Conservation (phyloP, 1,139 yeast species). For the Citeromyces hawaiiensis region DNA sequence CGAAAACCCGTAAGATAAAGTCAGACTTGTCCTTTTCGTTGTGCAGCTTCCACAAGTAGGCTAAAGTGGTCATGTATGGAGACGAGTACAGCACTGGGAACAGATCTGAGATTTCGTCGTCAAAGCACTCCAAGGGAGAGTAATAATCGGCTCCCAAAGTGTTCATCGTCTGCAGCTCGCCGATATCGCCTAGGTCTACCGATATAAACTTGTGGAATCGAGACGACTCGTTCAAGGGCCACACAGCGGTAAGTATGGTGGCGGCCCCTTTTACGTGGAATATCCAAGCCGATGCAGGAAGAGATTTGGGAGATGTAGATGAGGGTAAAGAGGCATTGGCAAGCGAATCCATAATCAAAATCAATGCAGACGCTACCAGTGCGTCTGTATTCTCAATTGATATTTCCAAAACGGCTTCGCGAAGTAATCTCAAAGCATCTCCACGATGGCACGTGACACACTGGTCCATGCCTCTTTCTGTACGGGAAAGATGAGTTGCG, state of each 20-base stretch:
- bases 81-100: conserved; percentile 78
- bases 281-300: conserved; percentile 93
- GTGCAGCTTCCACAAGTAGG: conserved; percentile 74
- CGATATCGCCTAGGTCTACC: conserved; percentile 73
- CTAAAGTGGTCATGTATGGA: conserved; percentile 76
- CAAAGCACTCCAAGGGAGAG: conserved; percentile 71
- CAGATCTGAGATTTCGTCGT: conserved; percentile 69
- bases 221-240: conserved; percentile 79
- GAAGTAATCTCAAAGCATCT: conserved; percentile 64
- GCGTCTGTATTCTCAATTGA: conserved; percentile 84
- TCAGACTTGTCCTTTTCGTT: conserved; percentile 76
- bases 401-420: conserved; percentile 79
- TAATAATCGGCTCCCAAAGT: conserved; percentile 16
- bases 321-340: conserved; percentile 84
- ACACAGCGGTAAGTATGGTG: conserved; percentile 83
- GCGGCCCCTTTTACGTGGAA: conserved; percentile 97
- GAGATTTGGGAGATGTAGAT: conserved; percentile 38
- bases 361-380: conserved; percentile 79
- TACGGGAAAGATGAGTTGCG: conserved; percentile 79
- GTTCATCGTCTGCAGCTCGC: conserved; percentile 41
- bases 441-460: conserved; percentile 82
- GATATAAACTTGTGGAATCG: conserved; percentile 63
- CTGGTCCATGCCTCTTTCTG: conserved; percentile 65
- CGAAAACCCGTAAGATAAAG: conserved; percentile 76
- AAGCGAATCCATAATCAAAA: conserved; percentile 80